Conservation (phyloP, 73 alveolate species). For the Strombidium stylifer region DNA sequence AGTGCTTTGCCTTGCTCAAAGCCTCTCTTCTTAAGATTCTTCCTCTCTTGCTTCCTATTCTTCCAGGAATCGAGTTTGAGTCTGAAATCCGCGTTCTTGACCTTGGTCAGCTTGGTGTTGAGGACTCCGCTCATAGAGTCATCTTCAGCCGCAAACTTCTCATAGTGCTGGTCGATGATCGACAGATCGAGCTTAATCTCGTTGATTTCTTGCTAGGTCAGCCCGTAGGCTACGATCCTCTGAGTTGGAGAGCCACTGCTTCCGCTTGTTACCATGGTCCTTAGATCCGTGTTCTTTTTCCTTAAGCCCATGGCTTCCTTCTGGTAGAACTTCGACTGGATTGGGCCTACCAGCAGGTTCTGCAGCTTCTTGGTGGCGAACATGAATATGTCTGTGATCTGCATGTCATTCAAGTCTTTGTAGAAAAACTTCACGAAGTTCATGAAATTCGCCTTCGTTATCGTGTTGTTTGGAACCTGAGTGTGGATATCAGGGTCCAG, state of each 20-base stretch:
- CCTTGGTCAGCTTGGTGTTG: slow-evolving; percentile 39
- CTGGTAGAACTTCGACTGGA: not conserved
- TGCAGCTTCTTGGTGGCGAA: slow-evolving; percentile 8
- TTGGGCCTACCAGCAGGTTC: not conserved
- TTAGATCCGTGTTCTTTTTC: not conserved
- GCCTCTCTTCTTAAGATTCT: slow-evolving; percentile 6
- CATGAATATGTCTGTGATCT: slow-evolving; percentile 31
- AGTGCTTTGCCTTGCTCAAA: slow-evolving; percentile 48
- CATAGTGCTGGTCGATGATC: slow-evolving; percentile 29
- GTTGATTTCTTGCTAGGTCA: slow-evolving; percentile 2
- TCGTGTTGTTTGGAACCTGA: not conserved
- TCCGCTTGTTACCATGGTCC: not conserved
- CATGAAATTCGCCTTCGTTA: slow-evolving; percentile 11
- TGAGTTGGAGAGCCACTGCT: not conserved
- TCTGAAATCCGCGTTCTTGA: slow-evolving; percentile 44
- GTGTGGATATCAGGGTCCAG: no score
- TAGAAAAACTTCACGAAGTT: slow-evolving; percentile 20
- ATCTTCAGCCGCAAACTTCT: slow-evolving; percentile 47
- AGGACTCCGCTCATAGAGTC: slow-evolving; percentile 56
- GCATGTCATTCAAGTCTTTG: slow-evolving; percentile 36
- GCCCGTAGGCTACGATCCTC: not conserved
- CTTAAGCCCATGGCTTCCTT: not conserved
- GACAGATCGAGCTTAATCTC: slow-evolving; percentile 46
- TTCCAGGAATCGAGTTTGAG: slow-evolving; percentile 54
- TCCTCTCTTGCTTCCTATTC: slow-evolving; percentile 36